A percentile compares a stretch with the other conserved stretches of the same genome.
Conservation (phyloP, 2,329 filamentous ascomycete genomes). For the Nigrospora sphaerica region DNA sequence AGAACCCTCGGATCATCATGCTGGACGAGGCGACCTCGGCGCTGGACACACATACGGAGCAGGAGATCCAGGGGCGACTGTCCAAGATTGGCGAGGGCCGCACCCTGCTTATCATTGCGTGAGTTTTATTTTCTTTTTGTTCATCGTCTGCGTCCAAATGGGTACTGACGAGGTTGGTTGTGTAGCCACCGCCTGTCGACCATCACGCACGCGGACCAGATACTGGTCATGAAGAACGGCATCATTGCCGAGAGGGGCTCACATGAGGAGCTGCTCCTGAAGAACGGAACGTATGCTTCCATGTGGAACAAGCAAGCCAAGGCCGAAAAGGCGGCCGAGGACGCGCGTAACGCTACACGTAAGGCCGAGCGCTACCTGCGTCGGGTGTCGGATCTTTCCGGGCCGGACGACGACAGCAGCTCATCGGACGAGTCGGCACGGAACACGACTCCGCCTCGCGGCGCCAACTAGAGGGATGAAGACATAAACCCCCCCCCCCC, state of each 20-base stretch:
- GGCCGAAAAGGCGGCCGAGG: constrained; percentile 53
- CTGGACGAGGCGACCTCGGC: constrained; percentile 90
- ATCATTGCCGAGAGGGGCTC: constrained; percentile 70
- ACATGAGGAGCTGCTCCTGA: constrained; percentile 66
- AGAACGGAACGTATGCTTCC: constrained; percentile 67
- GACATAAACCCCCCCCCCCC: too few species aligned
- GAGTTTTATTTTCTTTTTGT: constrained; percentile 28
- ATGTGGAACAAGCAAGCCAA: constrained; percentile 90
- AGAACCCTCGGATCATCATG: constrained; percentile 86
- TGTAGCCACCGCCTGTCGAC: constrained; percentile 70
- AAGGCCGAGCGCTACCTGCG: neutral
- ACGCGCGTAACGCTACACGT: constrained; percentile 1
- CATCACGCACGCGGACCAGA: constrained; percentile 80
- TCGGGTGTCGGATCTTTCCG: neutral
- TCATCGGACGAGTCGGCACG: constrained; percentile 1
- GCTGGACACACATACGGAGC: constrained; percentile 84
- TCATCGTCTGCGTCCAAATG: neutral
- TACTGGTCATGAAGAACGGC: constrained; percentile 72
- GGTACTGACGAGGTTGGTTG: neutral
- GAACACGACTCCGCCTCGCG: too few species aligned
- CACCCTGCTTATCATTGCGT: constrained; percentile 92
- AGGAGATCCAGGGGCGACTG: constrained; percentile 85
- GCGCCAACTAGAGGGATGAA: too few species aligned
- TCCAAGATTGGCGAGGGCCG: constrained; percentile 75
- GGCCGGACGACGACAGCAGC: neutral